Conservation (phyloP, 352 stramenopile species). For the Globisporangium emineosum region DNA sequence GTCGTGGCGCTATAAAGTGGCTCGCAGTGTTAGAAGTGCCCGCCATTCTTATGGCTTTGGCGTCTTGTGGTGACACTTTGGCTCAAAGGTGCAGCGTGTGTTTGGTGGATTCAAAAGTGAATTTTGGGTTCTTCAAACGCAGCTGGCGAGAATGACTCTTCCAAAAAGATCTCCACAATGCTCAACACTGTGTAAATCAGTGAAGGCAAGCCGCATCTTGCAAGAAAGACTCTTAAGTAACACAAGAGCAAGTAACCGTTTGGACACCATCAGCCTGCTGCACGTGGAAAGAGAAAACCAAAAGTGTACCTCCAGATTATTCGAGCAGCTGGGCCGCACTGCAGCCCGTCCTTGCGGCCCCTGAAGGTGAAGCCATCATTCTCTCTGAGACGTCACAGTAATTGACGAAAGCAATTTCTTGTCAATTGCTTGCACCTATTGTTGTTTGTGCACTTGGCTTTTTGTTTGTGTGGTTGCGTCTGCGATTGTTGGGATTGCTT, state of each 20-base stretch:
- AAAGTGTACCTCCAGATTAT: neutral
- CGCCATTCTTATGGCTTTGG: too few relatives aligned
- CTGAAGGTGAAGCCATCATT: neutral
- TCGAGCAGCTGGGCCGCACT: neutral
- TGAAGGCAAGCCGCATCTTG: too few relatives aligned
- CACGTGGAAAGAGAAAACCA: neutral
- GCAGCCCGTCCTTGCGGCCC: neutral
- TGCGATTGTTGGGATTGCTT: neutral
- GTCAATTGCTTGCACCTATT: neutral
- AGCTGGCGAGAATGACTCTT: neutral
- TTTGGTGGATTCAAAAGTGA: neutral
- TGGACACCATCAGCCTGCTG: too few relatives aligned
- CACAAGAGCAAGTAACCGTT: too few relatives aligned
- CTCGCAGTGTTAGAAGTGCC: too few relatives aligned
- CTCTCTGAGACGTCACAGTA: neutral
- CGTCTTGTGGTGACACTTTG: too few relatives aligned
- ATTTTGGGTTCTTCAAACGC: neutral
- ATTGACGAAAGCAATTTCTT: neutral
- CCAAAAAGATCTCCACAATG: neutral
- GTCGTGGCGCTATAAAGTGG: too few relatives aligned
- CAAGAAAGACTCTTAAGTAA: too few relatives aligned
- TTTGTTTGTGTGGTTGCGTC: neutral
- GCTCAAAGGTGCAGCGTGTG: neutral
- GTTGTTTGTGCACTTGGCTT: neutral
- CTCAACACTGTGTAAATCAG: too few relatives aligned